Conservation (phyloP, 1,284 basidiomycete species). For the Cutaneotrichosporon arboriforme region DNA sequence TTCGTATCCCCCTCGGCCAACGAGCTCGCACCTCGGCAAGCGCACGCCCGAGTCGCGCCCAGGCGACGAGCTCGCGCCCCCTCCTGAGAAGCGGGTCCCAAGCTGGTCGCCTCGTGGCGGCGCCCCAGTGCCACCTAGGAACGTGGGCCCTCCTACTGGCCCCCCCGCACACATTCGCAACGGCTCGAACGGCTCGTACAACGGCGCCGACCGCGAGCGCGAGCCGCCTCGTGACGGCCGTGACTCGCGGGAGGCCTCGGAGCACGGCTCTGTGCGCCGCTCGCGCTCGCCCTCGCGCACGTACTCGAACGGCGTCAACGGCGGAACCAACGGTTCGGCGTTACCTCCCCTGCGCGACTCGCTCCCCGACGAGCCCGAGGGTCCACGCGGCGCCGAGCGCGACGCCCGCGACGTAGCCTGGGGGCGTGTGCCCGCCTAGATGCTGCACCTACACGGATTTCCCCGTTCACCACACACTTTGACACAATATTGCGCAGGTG, state of each 20-base stretch:
- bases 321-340: neutral
- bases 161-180: slow-evolving; percentile 4
- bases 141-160: neutral
- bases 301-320: neutral
- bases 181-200: slow-evolving; percentile 1
- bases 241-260: neutral
- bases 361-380: neutral
- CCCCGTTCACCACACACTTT: neutral
- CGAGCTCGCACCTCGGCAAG: slow-evolving; percentile 12
- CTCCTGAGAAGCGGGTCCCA: slow-evolving; percentile 10
- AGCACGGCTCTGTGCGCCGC: neutral
- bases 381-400: slow-evolving; percentile 1
- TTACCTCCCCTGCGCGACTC: slow-evolving; percentile 7
- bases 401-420: slow-evolving; percentile 2
- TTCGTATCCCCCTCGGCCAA: slow-evolving; percentile 3
- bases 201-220: neutral
- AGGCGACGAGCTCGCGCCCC: neutral
- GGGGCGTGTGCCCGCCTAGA: slow-evolving; percentile 7
- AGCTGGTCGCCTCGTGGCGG: slow-evolving; percentile 13
- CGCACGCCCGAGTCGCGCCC: slow-evolving; percentile 13
- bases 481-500: neutral
- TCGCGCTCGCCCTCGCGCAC: slow-evolving; percentile 6
- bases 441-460: neutral
- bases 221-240: slow-evolving; percentile 1
- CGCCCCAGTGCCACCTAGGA: neutral